phyloP scores from a whole-genome alignment of 495 filamentous ascomycete species.

The Penicillium ochrochloron region DNA sequence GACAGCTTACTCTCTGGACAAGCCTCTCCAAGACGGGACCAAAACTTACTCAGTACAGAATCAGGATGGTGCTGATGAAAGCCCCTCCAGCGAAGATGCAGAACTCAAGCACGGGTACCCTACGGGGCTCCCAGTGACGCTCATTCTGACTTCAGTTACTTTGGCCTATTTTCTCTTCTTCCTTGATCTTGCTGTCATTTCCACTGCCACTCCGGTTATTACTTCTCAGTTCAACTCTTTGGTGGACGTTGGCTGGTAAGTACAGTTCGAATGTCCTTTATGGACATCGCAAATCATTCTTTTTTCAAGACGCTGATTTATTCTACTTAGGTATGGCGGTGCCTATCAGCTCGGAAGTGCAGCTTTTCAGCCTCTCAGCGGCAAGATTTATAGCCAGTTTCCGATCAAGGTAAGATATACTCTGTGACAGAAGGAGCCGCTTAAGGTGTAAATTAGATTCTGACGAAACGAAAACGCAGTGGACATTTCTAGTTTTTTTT shows the following conservation, averaged over 20 bases:
- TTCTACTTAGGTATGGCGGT: conserved; percentile 35
- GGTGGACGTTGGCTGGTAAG: conserved; percentile 37
- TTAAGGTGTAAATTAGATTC: not conserved
- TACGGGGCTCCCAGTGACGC: conserved; percentile 10
- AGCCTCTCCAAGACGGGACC: not conserved
- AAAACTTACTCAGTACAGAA: not conserved
- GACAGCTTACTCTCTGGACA: not conserved
- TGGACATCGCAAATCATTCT: conserved; percentile 32
- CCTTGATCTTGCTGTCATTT: conserved; percentile 35
- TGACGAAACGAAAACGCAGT: conserved; percentile 22
- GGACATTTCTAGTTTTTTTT: conserved; percentile 30
- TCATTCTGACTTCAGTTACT: conserved; percentile 28
- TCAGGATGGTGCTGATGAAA: not conserved
- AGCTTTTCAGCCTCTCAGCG: conserved; percentile 35
- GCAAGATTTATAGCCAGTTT: conserved; percentile 37
- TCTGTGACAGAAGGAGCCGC: conserved; percentile 8
- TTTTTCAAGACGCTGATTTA: conserved; percentile 56
- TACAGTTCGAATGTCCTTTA: not conserved
- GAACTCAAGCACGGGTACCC: conserved; percentile 13
- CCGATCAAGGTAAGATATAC: conserved; percentile 29
- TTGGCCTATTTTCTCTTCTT: conserved; percentile 37
- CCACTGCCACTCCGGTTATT: conserved; percentile 36
- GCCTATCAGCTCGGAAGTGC: conserved; percentile 35
- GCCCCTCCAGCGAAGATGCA: conserved; percentile 4
- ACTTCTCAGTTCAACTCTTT: conserved; percentile 38